phyloP scores from a whole-genome alignment of 768 basidiomycete genomes.

The Tylopilus subfusipes region DNA sequence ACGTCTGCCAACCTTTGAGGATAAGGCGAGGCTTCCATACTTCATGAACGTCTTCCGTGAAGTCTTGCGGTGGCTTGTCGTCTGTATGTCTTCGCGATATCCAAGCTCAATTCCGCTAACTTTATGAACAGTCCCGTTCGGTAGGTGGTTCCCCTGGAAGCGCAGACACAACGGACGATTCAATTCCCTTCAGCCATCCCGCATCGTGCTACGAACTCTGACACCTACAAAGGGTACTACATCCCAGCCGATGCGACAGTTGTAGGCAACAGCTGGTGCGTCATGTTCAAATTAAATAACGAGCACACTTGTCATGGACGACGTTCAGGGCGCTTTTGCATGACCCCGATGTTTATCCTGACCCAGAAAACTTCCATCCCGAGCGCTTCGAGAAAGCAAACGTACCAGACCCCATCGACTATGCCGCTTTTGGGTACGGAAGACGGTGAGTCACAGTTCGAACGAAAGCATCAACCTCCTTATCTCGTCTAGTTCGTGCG shows the following conservation, averaged over 20 bases:
- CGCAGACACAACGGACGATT: not conserved
- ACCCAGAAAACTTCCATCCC: not conserved
- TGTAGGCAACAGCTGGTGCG: conserved; percentile 4
- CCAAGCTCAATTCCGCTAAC: not conserved
- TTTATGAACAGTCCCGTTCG: conserved; percentile 1
- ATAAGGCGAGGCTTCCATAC: conserved; percentile 1
- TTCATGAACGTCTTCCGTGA: conserved; percentile 4
- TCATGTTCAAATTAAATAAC: not conserved
- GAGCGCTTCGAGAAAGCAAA: not conserved
- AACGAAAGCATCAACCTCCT: not conserved
- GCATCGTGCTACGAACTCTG: not conserved
- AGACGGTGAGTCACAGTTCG: not conserved
- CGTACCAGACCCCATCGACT: conserved; percentile 3
- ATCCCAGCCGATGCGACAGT: conserved; percentile 3
- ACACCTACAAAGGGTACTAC: conserved; percentile 3
- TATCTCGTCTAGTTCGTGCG: not conserved
- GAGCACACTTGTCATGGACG: not conserved
- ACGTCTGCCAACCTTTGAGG: conserved; percentile 4
- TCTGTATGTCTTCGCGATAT: not conserved
- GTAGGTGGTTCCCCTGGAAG: not conserved
- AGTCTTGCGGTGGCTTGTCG: conserved; percentile 3
- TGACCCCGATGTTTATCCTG: not conserved
- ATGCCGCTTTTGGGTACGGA: conserved; percentile 2
- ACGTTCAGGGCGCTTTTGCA: not conserved
- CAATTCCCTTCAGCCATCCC: not conserved